Evolutionary conservation across 108 stramenopile genomes (phyloP).

Genomic region (Fragilaria crotonensis): DNA sequence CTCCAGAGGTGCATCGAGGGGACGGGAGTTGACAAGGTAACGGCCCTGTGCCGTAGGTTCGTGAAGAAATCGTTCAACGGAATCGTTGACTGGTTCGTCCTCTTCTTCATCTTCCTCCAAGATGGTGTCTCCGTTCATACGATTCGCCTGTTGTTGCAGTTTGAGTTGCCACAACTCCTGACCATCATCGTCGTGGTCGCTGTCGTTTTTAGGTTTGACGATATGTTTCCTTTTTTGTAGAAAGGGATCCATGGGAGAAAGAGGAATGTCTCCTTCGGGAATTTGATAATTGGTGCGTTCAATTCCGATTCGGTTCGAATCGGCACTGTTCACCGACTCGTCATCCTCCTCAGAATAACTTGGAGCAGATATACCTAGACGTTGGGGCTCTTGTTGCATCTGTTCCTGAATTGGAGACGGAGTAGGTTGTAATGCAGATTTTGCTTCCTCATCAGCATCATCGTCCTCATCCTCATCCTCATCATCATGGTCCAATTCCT

Average conservation of each 20-base stretch:
- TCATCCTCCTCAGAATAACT: background rate
- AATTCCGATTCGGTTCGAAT: background rate
- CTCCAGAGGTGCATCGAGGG: background rate
- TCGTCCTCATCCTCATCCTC: conserved; percentile 1
- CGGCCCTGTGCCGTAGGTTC: conserved; percentile 6
- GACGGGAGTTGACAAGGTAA: background rate
- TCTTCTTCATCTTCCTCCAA: conserved; percentile 8
- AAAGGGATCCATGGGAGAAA: background rate
- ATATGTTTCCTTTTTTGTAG: conserved; percentile 2
- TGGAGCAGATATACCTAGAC: background rate
- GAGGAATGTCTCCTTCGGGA: background rate
- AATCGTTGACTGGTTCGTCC: background rate
- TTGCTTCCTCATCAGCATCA: background rate
- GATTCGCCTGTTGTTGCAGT: background rate
- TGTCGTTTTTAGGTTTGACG: background rate
- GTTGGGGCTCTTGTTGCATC: background rate
- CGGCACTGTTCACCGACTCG: background rate
- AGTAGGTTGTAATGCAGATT: background rate
- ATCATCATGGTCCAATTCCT: background rate
- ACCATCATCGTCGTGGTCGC: background rate
- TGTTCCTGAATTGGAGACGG: too few species aligned
- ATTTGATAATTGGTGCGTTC: background rate
- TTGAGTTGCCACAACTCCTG: background rate
- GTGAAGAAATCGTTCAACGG: conserved; percentile 1
- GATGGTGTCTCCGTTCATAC: background rate